These are phyloP conservation scores for Ophiostoma piceae DNA, from an alignment of 2,329 filamentous ascomycete genomes.

Conservation along the genomic window DNA sequence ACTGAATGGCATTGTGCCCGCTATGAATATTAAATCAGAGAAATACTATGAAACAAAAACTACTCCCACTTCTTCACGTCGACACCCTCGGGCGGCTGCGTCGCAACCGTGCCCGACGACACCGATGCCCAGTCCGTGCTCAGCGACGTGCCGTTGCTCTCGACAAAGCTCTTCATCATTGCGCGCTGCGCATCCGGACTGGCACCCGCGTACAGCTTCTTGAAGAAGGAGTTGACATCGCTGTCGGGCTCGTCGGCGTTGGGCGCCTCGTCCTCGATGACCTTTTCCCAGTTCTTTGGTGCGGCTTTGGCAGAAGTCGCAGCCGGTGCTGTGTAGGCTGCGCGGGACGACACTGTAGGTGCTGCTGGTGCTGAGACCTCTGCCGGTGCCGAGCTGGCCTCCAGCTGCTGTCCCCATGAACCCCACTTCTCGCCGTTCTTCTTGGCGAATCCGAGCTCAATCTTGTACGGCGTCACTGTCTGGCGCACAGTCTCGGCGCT, in stretches of 20 bases:
- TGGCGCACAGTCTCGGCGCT: slow-evolving; percentile 27
- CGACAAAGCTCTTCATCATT: slow-evolving; percentile 95
- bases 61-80: slow-evolving; percentile 65
- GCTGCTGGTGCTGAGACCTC: background rate
- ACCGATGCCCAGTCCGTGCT: slow-evolving; percentile 92
- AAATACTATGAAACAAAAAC: background rate
- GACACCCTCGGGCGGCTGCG: slow-evolving; percentile 68
- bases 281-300: slow-evolving; percentile 81
- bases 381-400: background rate
- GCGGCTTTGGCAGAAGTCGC: too few species aligned
- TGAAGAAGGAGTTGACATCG: slow-evolving; percentile 79
- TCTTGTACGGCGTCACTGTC: slow-evolving; percentile 33
- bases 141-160: slow-evolving; percentile 88
- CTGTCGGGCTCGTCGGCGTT: slow-evolving; percentile 54
- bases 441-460: slow-evolving; percentile 35
- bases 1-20: too few species aligned
- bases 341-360: background rate
- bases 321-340: background rate
- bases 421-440: slow-evolving; percentile 33
- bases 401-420: slow-evolving; percentile 31
- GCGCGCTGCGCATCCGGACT: slow-evolving; percentile 77
- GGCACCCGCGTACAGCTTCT: slow-evolving; percentile 73
- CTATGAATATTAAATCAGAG: too few species aligned
- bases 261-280: slow-evolving; percentile 52
- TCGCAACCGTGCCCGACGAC: slow-evolving; percentile 63